Evolutionary conservation across 2,329 filamentous ascomycete genomes (phyloP), one percentile per base, ranked within the genome.

Genomic region (Aspergillus costaricaensis): DNA sequence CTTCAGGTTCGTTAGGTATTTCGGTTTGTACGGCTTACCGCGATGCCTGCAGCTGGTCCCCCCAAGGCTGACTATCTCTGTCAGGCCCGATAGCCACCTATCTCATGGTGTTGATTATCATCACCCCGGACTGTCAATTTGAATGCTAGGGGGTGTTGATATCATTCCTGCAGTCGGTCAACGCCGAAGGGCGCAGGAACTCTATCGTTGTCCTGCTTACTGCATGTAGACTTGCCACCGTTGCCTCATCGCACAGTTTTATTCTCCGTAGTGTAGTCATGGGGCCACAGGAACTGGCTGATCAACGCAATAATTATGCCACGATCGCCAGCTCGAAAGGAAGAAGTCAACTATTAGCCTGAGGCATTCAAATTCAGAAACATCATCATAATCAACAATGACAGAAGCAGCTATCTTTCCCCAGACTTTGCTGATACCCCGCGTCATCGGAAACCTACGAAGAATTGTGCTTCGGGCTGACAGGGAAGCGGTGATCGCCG

Each of bases 381-480:
- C 41, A 44, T 23, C 17, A 19, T 21, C 43, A 47, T 7, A 15
- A 30, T 17, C 14, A 17, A n/a, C 14, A 27, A 32, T 32, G n/a
- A 47, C 30, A 27, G 32, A 36, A 59, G 38, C 39, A 14, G 14
- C 43, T 30, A 49, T 55, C 15, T 36, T 58, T 55, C 58, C 60
- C 60, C 53, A 49, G 54, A 53, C 30, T 52, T 21, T 27, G n/a
- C 12, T 15, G 19, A 30, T 59, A 56, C 57, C 57, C 57, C 60
- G 36, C 60, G 39, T 23, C 47, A 25, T 48, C 60, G 60, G 60
- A 52, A 62, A 62, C 60, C 49, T 62, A 60, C 60, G 60, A 41
- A 53, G 36, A 27, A 27, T 27, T 43, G 30, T 38, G 39, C 53
- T 47, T 55, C 23, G 41, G 43, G 27, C 23, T 55, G 54, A 39